phyloP scores from a whole-genome alignment of 441 rosid genomes.

The Isatis lusitanica region DNA sequence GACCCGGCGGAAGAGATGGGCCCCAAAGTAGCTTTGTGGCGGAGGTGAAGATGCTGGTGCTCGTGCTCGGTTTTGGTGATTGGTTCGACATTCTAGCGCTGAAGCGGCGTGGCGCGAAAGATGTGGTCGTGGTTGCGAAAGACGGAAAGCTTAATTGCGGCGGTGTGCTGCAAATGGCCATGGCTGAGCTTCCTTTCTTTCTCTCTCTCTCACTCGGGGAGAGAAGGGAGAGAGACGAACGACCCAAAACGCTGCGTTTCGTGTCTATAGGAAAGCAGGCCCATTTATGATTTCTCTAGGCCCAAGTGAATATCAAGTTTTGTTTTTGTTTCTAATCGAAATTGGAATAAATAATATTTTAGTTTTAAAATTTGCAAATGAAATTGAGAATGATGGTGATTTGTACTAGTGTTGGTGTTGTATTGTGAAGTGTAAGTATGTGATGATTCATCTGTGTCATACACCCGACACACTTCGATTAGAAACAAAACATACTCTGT shows the following conservation, averaged over 20 bases:
- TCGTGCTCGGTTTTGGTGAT: constrained; percentile 23
- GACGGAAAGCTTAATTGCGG: constrained; percentile 30
- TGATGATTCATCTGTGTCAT: too few relatives aligned
- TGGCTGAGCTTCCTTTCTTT: not conserved
- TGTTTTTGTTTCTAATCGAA: not conserved
- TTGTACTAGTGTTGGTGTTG: too few relatives aligned
- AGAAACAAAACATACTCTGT: too few relatives aligned
- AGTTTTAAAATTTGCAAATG: too few relatives aligned
- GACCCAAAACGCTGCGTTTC: constrained; percentile 5
- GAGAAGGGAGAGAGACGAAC: not conserved
- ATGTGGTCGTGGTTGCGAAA: constrained; percentile 4
- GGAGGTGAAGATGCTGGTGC: constrained; percentile 41
- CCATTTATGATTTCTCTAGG: not conserved
- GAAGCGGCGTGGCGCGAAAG: constrained; percentile 13
- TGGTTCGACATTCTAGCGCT: constrained; percentile 49
- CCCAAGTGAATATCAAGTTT: not conserved
- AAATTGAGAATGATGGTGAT: too few relatives aligned
- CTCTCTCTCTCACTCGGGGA: not conserved
- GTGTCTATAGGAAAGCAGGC: not conserved
- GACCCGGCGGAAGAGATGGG: constrained; percentile 83
- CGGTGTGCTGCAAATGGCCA: constrained; percentile 30
- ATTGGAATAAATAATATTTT: not conserved
- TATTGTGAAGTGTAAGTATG: too few relatives aligned
- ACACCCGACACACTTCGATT: too few relatives aligned
- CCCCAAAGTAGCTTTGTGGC: constrained; percentile 57